Base-by-base conservation (phyloP, 2,329 filamentous ascomycete species). In the Cladosporium sp. region DNA sequence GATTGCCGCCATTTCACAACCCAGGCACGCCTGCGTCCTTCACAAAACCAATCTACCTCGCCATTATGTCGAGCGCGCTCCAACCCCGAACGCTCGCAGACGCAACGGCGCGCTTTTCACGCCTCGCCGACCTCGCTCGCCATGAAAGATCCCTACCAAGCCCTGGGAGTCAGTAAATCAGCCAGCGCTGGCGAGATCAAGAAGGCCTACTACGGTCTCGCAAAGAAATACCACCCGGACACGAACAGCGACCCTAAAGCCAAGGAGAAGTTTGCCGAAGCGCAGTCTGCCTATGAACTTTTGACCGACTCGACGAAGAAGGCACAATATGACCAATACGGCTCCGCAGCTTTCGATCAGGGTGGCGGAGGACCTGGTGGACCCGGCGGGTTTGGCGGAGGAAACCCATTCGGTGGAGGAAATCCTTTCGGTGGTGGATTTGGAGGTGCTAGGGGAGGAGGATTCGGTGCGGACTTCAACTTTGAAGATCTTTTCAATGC, bases 181-280 rank as follows among this genome's bases (percentile, higher is more conserved):
- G 90, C 94, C n/a, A 86, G 90, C 1, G 78, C 91, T 3, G 79
- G 85, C 59, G 93, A 97, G 35, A 97, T 99, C 72, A 99, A 99
- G 73, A 97, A 97, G 74, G 92, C 94, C 3, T 99, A 99, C 78
- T 99, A 99, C 72, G 90, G 92, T 51, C 80, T 97, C 59, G 94
- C 94, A 19, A 99, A 99, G 76, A 99, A 97, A 71, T 99, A 85
- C 72, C 94, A 99, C 69, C 94, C 94, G 8, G 94, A 99, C 72
- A 97, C 94, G 35, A 99, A 97, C 80, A 97, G 97, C 74, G 94
- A 97, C 66, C 74, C 90, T 2, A 82, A 79, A n/a, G 92, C 94
- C 35, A 97, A 97, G 73, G 94, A 97, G 67, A 93, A 89, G 68
- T 99, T 99, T 68, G 83, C 87, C 62, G 93, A 97, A 66, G 90